These are phyloP conservation scores for Colletotrichum paranaense DNA, from an alignment of 2,329 filamentous ascomycete species.

Conservation along the genomic window DNA sequence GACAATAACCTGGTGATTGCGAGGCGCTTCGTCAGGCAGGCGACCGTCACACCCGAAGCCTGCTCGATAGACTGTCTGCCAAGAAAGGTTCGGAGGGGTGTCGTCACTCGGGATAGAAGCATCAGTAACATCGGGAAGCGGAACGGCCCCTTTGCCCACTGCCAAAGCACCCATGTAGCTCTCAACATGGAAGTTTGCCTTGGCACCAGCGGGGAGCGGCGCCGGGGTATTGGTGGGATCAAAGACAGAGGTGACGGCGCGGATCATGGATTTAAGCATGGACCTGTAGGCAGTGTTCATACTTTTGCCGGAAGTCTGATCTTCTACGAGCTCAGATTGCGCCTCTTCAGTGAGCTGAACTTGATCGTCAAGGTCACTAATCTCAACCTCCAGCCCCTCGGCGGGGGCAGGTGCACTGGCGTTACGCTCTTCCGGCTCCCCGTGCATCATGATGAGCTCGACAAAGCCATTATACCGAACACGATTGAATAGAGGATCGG, in stretches of 20 bases:
- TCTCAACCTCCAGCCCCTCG: constrained; percentile 20
- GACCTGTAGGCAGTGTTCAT: constrained; percentile 49
- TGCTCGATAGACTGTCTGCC: constrained; percentile 78
- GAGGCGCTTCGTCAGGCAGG: constrained; percentile 62
- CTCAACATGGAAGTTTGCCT: constrained; percentile 51
- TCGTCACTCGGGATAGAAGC: constrained; percentile 56
- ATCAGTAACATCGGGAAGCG: constrained; percentile 74
- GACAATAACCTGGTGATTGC: constrained; percentile 80
- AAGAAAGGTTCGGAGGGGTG: constrained; percentile 64
- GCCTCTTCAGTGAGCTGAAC: constrained; percentile 30
- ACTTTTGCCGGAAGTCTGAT: constrained; percentile 35
- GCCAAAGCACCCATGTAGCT: constrained; percentile 62
- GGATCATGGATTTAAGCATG: constrained; percentile 59
- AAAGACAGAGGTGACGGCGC: constrained; percentile 58
- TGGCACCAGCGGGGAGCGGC: constrained; percentile 41
- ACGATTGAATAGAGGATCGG: constrained; percentile 86
- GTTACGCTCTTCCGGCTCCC: constrained; percentile 41
- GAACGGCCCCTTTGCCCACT: constrained; percentile 70
- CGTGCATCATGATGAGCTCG: constrained; percentile 76
- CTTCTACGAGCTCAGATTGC: constrained; percentile 36
- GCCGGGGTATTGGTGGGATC: constrained; percentile 45
- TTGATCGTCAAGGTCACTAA: constrained; percentile 33
- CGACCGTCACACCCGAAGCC: constrained; percentile 73
- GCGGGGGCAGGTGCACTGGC: constrained; percentile 36
- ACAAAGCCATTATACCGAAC: constrained; percentile 78